Evolutionary conservation across 2,329 filamentous ascomycete species (phyloP), one percentile per base, ranked within the genome.

Genomic region (Ploettnerulaceae sp.): DNA sequence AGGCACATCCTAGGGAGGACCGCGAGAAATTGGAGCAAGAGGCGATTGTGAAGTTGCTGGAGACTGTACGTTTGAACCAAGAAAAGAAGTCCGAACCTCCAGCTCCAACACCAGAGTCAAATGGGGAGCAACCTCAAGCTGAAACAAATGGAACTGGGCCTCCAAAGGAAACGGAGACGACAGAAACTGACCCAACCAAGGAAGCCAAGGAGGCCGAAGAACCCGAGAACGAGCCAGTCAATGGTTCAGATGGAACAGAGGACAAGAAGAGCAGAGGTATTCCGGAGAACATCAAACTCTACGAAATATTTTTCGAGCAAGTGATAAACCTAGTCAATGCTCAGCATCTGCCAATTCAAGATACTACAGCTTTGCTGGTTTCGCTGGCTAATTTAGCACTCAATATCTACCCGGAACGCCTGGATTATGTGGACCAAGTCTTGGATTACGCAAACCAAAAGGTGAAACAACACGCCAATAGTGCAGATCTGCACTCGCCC

Each of bases 231-330:
- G 51, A 54, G 28, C 28, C 53, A 14, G 42, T 45, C 3, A 52
- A 57, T 46, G 54, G 57, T 11, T 51, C 45, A 2, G 58, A 80
- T 40, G 72, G 69, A 20, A 64, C 70, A 4, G 67, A 68, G 12
- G 67, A 68, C 3, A 58, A 55, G 45, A 61, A 57, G 50, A 58
- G 31, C 38, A 67, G 67, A 58, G 71, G 79, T 15, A 86, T 89
- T 55, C 83, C 84, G 1, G 76, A 82, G 42, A 84, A 89, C 59
- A 82, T 95, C 48, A 91, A 88, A 67, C 78, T 98, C 18, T 97
- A 97, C 66, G 90, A 97, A 67, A 88, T 97, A 49, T 98, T 97
- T 74, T 95, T 97, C 62, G 84, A 89, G 41, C 93, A 97, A 67
- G 93, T 97, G 52, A 86, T 94, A 63, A 90, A 91, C 61, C 73